Base-by-base conservation (phyloP, 768 basidiomycete species). In the Royoungia palumana region DNA sequence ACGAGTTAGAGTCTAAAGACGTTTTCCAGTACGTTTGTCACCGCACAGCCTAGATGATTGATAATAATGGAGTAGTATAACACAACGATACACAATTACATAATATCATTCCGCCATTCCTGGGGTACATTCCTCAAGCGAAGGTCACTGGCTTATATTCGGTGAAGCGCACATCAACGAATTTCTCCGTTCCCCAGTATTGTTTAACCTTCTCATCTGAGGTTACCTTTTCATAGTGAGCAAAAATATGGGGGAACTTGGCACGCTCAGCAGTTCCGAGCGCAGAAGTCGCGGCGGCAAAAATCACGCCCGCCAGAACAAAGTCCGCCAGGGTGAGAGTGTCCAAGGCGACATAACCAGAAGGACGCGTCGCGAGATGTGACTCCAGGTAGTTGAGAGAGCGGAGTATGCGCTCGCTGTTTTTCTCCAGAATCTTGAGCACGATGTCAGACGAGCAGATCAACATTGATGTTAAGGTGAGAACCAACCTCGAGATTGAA, bases 301-400 rank as follows among this genome's bases (percentile, higher is more conserved):
- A 25, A 4, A 46, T 21, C 20, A 27, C 17, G 6, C 46, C 44
- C 0, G 49, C 57, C 17, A 65, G 10, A 7, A 56, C 6, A 17
- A 58, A 25, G 35, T 62, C 62, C 2, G 60, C 57, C 6, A 64
- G 56, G 4, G 56, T 54, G 16, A 62, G 20, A 6, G 41, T 39
- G 25, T 56, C 49, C 9, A 28, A 24, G 6, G 57, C 55, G 30
- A 64, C 20, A 35, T 58, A 55, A 1, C 47, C 59, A 4, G 58
- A 61, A 0, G 51, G 7, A 28, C 53, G 28, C 1, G 39, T 21
- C 10, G 27, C 34, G 16, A 64, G 54, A 28, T 50, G 17, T 2
- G 47, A 20, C 37, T 64, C 63, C 7, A 62, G 49, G 25, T 51
- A 30, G 1, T 14, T 30, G 10, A 62, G 30, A 0, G 52, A 49